Percentiles rank a stretch among this genome's conserved stretches.
Conservation (phyloP, 371 early-diverging fungal genomes). For the Pancytospora philotis region DNA sequence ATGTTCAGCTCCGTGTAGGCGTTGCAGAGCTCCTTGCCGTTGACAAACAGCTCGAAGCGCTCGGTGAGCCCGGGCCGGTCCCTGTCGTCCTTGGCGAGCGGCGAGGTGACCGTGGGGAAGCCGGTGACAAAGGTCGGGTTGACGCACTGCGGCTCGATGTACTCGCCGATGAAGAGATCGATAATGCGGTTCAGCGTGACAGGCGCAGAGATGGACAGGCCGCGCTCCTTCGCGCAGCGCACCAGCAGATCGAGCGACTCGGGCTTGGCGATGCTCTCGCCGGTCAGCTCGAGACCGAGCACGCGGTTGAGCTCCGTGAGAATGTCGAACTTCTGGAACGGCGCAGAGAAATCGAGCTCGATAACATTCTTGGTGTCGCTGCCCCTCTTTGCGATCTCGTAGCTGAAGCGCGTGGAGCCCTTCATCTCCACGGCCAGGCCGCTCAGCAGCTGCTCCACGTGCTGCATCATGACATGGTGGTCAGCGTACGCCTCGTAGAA, state of each 20-base stretch:
- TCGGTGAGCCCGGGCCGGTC: constrained; percentile 78
- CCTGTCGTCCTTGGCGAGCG: constrained; percentile 93
- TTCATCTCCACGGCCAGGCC: constrained; percentile 78
- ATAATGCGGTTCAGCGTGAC: constrained; percentile 82
- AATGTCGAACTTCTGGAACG: constrained; percentile 86
- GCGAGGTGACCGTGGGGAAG: constrained; percentile 96
- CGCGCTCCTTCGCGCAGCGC: constrained; percentile 76
- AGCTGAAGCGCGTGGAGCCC: constrained; percentile 73
- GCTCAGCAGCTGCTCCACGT: constrained; percentile 79
- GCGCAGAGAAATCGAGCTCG: constrained; percentile 81
- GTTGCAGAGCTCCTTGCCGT: constrained; percentile 93
- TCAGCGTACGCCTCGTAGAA: constrained; percentile 99
- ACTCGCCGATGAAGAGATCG: constrained; percentile 95
- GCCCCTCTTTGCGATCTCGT: constrained; percentile 78
- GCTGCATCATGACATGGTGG: constrained; percentile 80
- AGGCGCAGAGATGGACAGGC: constrained; percentile 80
- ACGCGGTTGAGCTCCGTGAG: constrained; percentile 77
- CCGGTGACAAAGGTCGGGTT: constrained; percentile 89
- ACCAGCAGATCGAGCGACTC: constrained; percentile 74
- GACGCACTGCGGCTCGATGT: constrained; percentile 81
- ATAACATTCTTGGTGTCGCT: constrained; percentile 61
- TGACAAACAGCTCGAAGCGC: constrained; percentile 95
- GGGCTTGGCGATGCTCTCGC: constrained; percentile 68
- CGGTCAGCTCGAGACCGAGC: constrained; percentile 72
- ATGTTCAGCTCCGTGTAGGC: constrained; percentile 97